Percentiles rank a stretch among this genome's conserved stretches.
These are phyloP conservation scores for Pythium angustatum DNA, from an alignment of 352 stramenopile species.

Conservation along the genomic window DNA sequence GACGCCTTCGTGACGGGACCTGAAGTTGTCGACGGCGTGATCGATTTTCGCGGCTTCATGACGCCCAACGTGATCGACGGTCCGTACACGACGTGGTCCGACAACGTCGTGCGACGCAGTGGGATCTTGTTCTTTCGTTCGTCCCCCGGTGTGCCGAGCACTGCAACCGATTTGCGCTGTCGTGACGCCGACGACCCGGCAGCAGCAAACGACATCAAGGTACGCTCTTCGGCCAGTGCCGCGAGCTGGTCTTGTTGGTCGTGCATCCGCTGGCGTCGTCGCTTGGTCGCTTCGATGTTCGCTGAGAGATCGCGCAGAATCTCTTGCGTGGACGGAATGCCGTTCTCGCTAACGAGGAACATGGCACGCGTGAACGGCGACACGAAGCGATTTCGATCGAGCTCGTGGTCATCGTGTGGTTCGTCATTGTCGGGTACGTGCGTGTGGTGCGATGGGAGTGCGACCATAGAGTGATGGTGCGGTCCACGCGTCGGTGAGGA, in stretches of 20 bases:
- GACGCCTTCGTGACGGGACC: background rate
- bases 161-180: background rate
- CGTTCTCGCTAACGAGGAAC: slow-evolving; percentile 17
- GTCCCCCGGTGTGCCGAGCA: slow-evolving; percentile 33
- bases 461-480: slow-evolving; percentile 15
- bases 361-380: slow-evolving; percentile 29
- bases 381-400: slow-evolving; percentile 17
- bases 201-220: slow-evolving; percentile 1
- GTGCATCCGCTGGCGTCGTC: slow-evolving; percentile 16
- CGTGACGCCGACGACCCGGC: background rate
- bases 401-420: background rate
- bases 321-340: slow-evolving; percentile 24
- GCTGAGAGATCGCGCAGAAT: slow-evolving; percentile 24
- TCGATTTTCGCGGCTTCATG: slow-evolving; percentile 38
- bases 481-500: slow-evolving; percentile 10
- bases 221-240: background rate
- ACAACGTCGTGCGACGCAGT: slow-evolving; percentile 46
- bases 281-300: slow-evolving; percentile 25
- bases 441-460: background rate
- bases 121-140: slow-evolving; percentile 61
- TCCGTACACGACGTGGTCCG: slow-evolving; percentile 66
- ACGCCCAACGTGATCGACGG: slow-evolving; percentile 50
- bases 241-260: slow-evolving; percentile 14
- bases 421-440: background rate
- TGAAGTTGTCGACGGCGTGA: background rate